Evolutionary conservation across 306 rosid species (phyloP).

Genomic region (Erythrophleum fordii): DNA sequence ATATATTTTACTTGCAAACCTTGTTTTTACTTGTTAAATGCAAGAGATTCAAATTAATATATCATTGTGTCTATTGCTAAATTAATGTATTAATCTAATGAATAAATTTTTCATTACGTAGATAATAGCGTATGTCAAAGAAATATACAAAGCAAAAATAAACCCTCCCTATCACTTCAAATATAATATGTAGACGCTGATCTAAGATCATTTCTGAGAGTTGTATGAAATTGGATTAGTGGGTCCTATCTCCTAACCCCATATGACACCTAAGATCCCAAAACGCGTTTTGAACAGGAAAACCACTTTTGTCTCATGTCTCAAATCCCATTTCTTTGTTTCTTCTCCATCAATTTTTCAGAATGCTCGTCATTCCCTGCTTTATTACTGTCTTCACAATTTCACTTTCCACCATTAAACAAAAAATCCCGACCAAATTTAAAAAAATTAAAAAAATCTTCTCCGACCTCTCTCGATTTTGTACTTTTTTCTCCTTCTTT

Average conservation of each 20-base stretch:
- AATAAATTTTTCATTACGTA: not conserved
- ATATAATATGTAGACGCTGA: constrained; percentile 20
- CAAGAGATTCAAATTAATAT: no score
- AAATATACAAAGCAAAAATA: not conserved
- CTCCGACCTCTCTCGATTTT: not conserved
- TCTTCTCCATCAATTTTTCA: constrained; percentile 39
- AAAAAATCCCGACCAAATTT: no score
- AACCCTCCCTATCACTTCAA: not conserved
- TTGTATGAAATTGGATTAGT: constrained; percentile 42
- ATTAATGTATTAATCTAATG: no score
- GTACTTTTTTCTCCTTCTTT: no score
- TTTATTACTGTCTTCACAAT: not conserved
- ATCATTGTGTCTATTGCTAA: no score
- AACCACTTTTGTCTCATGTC: not conserved
- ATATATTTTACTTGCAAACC: no score
- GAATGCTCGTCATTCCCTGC: constrained; percentile 17
- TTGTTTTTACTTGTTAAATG: no score
- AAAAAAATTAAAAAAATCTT: no score
- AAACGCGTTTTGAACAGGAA: constrained; percentile 67
- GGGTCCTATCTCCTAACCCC: constrained; percentile 6
- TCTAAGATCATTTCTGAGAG: constrained; percentile 5
- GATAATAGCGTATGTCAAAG: not conserved
- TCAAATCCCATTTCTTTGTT: constrained; percentile 34
- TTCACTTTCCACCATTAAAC: constrained; percentile 15
- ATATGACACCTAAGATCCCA: constrained; percentile 54